phyloP scores from a whole-genome alignment of 192 early-diverging fungal genomes.

The Backusella sp. region DNA sequence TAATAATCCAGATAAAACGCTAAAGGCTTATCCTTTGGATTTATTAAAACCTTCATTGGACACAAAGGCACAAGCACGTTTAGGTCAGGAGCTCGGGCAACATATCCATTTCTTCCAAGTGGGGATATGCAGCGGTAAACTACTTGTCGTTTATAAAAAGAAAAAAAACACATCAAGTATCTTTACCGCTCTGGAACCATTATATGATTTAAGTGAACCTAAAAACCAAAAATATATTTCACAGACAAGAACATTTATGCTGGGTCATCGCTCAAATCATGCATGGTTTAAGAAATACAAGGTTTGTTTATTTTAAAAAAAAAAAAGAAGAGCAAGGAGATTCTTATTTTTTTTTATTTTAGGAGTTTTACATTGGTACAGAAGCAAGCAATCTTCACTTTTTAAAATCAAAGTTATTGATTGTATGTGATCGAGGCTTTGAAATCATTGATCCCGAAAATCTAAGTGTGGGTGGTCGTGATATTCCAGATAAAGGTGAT shows the following conservation, averaged over 20 bases:
- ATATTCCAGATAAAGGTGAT: conserved; percentile 81
- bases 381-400: conserved; percentile 88
- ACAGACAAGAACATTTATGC: conserved; percentile 3
- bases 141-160: conserved; percentile 28
- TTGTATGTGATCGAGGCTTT: conserved; percentile 92
- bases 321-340: not conserved
- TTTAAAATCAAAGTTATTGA: conserved; percentile 81
- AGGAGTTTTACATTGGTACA: conserved; percentile 94
- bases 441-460: conserved; percentile 91
- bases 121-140: conserved; percentile 22
- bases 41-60: conserved; percentile 63
- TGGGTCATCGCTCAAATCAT: not conserved
- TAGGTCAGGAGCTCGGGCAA: conserved; percentile 21
- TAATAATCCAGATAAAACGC: conserved; percentile 58
- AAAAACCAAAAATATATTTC: conserved; percentile 22
- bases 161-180: conserved; percentile 21
- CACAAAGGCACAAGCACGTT: conserved; percentile 42
- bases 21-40: conserved; percentile 75
- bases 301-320: too few relatives aligned
- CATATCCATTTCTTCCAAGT: conserved; percentile 27
- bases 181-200: conserved; percentile 26
- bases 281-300: conserved; percentile 17
- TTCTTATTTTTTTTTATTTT: not conserved
- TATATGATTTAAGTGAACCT: conserved; percentile 26
- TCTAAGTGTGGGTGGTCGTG: conserved; percentile 69